Conservation (phyloP, 176 grass and related monocot species). For the Carex pumila region DNA sequence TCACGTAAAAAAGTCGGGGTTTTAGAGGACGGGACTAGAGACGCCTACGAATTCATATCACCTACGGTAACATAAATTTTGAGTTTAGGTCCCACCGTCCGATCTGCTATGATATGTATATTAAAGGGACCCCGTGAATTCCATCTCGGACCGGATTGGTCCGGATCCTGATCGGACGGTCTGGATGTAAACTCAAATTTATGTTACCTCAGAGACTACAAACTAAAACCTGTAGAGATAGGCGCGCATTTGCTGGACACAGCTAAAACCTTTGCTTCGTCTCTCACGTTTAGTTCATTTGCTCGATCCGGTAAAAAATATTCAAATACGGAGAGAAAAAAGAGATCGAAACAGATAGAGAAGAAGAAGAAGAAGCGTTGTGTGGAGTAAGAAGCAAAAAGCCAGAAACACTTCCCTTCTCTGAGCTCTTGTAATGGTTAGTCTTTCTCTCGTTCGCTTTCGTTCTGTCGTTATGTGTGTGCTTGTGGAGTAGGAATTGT, state of each 20-base stretch:
- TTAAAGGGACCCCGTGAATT: no score
- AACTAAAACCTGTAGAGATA: not conserved
- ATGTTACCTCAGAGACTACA: not conserved
- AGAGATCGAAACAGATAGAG: not conserved
- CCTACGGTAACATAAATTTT: no score
- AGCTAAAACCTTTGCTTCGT: not conserved
- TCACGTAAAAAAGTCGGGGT: not conserved
- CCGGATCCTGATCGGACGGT: no score
- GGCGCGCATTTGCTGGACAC: not conserved
- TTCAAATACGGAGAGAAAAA: not conserved
- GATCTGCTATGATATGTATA: no score
- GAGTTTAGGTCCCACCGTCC: no score
- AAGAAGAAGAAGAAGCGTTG: not conserved
- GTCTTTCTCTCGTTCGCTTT: not conserved
- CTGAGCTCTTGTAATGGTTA: slow-evolving; percentile 9
- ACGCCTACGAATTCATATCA: no score
- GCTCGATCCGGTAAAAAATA: not conserved
- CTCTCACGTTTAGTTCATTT: slow-evolving; percentile 5
- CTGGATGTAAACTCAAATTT: not conserved
- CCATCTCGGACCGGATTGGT: no score
- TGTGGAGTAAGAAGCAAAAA: not conserved
- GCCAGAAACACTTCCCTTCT: not conserved
- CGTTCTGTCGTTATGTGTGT: not conserved
- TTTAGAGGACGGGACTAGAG: not conserved
- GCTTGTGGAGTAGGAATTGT: not conserved